A percentile compares a stretch with the other conserved stretches of the same genome.
These are phyloP conservation scores for Dentipellis sp. DNA, from an alignment of 768 basidiomycete genomes.

Conservation along the genomic window DNA sequence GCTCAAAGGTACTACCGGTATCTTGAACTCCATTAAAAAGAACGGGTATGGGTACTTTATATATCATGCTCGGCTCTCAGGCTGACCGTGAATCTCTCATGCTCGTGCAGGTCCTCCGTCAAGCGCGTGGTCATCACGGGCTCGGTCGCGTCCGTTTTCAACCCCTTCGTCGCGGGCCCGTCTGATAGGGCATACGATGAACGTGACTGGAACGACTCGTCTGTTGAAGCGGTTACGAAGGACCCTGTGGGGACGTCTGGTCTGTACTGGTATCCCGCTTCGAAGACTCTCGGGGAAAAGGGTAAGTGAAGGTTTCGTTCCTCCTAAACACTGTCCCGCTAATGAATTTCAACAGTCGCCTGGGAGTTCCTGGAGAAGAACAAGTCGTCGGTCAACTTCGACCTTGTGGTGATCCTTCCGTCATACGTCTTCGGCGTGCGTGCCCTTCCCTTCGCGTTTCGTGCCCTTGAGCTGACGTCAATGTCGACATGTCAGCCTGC, in stretches of 20 bases:
- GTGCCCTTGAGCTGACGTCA: not conserved
- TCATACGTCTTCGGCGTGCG: slow-evolving; percentile 19
- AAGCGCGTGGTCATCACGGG: slow-evolving; percentile 37
- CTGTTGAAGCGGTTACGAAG: slow-evolving; percentile 19
- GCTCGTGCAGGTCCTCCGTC: slow-evolving; percentile 18
- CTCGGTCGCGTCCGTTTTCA: slow-evolving; percentile 25
- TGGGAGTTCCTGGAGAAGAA: slow-evolving; percentile 24
- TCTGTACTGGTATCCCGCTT: slow-evolving; percentile 19
- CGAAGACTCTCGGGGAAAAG: slow-evolving; percentile 27
- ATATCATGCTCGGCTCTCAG: no score
- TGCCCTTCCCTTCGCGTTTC: not conserved
- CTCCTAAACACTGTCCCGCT: not conserved
- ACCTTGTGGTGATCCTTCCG: slow-evolving; percentile 25
- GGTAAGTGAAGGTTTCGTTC: slow-evolving; percentile 15
- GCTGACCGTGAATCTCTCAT: not conserved
- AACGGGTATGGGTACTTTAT: slow-evolving; percentile 14
- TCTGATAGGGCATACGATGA: slow-evolving; percentile 1
- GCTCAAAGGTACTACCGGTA: slow-evolving; percentile 27
- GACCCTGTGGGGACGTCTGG: slow-evolving; percentile 19
- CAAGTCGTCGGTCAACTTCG: slow-evolving; percentile 19
- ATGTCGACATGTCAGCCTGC: not conserved
- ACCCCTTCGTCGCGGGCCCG: not conserved
- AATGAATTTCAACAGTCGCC: slow-evolving; percentile 14
- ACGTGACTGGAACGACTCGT: slow-evolving; percentile 24
- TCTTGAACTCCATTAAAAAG: slow-evolving; percentile 25